Base-by-base conservation (phyloP, 2,329 filamentous ascomycete species). In the Metarhizium guizhouense region DNA sequence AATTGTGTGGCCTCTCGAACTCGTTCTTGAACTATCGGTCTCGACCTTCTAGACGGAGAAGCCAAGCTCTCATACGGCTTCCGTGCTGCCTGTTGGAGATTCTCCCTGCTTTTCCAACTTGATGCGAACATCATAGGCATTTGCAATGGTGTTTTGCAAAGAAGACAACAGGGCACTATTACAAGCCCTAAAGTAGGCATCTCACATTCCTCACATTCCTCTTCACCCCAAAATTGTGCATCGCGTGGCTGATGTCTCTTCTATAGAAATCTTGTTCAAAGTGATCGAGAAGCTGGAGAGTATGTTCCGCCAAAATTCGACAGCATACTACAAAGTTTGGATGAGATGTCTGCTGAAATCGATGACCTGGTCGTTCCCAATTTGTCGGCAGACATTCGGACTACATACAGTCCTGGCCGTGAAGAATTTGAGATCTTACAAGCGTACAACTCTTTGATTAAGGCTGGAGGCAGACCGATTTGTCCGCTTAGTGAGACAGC, bases 321-420 rank as follows among this genome's bases (percentile, higher is more conserved):
- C 29, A 52, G 50, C 13, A 55, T 55, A 43, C 45, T 57, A 3
- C 42, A 47, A 45, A 54, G 48, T 14, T 25, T 57, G 42, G 56
- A 57, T 55, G 43, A 53, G 20, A 57, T 57, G 56, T 43, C 56
- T 36, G 56, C 56, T 18, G 38, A 47, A n/a, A 54, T 49, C n/a
- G 56, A 57, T 34, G 47, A n/a, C 13, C 6, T 36, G 18, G 13
- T 5, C 18, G 4, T 14, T 4, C 8, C 36, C 13, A 20, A 4
- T 6, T 18, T 32, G 18, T 32, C 6, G 7, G 42, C 14, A 43
- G 7, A 11, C 2, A 13, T 43, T 20, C 42, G 42, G 16, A 40
- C 29, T 14, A 40, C 25, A 2, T 55, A 52, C 18, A 45, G 53
- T 38, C 56, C 53, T 13, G 56, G 53, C 8, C 56, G 56, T 38